phyloP scores from a whole-genome alignment of 208 protist species.

The Perkinsela sp. region DNA sequence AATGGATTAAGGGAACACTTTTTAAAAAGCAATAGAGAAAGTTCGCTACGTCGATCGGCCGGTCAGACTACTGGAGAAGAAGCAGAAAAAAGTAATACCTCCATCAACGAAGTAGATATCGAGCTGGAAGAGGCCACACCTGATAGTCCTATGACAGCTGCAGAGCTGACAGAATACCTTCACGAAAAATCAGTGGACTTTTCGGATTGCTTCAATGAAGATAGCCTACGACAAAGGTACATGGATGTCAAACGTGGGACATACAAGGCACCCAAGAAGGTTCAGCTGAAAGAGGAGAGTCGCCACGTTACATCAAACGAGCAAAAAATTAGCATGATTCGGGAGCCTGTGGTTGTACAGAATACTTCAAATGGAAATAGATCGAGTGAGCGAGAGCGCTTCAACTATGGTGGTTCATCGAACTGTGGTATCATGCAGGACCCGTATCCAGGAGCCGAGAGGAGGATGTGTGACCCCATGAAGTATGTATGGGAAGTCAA shows the following conservation, averaged over 20 bases:
- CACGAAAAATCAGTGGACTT: slow-evolving; percentile 57
- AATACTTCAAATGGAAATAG: slow-evolving; percentile 7
- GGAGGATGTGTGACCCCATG: slow-evolving; percentile 68
- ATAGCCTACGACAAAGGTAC: slow-evolving; percentile 42
- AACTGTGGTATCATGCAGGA: slow-evolving; percentile 29
- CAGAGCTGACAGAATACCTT: slow-evolving; percentile 55
- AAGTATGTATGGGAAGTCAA: slow-evolving; percentile 57
- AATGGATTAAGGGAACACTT: slow-evolving; percentile 29
- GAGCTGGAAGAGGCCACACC: slow-evolving; percentile 7
- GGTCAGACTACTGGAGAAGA: not conserved
- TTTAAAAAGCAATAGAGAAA: not conserved
- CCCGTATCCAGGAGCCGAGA: slow-evolving; percentile 51
- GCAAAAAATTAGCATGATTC: slow-evolving; percentile 10
- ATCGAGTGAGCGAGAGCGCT: slow-evolving; percentile 13
- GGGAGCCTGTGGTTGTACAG: slow-evolving; percentile 10
- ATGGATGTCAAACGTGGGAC: slow-evolving; percentile 28
- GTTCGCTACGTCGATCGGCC: not conserved
- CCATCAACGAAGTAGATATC: slow-evolving; percentile 44
- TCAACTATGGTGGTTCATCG: slow-evolving; percentile 13
- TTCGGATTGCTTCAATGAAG: slow-evolving; percentile 50
- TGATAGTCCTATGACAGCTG: slow-evolving; percentile 22
- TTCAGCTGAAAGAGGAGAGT: not conserved
- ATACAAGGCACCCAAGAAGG: slow-evolving; percentile 9
- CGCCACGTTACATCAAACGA: slow-evolving; percentile 11
- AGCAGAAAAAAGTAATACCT: slow-evolving; percentile 34